Conservation (phyloP, 805 yeast genomes). For the Pichia nakasei region DNA sequence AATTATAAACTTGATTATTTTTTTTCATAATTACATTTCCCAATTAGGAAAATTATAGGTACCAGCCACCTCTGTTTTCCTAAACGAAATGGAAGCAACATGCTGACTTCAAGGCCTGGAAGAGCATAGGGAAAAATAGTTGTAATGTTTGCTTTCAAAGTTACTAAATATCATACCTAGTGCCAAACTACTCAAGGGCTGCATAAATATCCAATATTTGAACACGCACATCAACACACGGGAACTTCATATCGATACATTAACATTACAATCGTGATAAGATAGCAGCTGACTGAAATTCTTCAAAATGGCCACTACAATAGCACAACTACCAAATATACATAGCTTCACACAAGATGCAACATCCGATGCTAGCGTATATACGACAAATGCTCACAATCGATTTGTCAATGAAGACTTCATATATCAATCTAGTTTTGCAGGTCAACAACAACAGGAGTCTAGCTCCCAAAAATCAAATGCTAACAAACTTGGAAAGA, state of each 20-base stretch:
- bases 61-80: conserved; percentile 3
- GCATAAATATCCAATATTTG: too few species aligned
- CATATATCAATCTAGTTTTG: conserved; percentile 1
- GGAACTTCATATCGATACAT: too few species aligned
- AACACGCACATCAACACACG: too few species aligned
- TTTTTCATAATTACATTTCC: not conserved
- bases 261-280: too few species aligned
- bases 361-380: conserved; percentile 2
- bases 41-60: not conserved
- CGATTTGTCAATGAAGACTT: conserved; percentile 4
- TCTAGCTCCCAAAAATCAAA: too few species aligned
- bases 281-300: too few species aligned
- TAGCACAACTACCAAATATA: conserved; percentile 1
- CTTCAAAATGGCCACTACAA: conserved; percentile 2
- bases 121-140: too few species aligned
- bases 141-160: too few species aligned
- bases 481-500: not conserved
- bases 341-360: not conserved
- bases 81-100: too few species aligned
- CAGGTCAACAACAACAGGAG: not conserved
- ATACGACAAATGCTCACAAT: conserved; percentile 5
- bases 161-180: too few species aligned
- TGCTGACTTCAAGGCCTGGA: too few species aligned
- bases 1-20: not conserved
- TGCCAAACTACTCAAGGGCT: too few species aligned